phyloP scores from a whole-genome alignment of 108 stramenopile species.

The Skeletonema costatum region DNA sequence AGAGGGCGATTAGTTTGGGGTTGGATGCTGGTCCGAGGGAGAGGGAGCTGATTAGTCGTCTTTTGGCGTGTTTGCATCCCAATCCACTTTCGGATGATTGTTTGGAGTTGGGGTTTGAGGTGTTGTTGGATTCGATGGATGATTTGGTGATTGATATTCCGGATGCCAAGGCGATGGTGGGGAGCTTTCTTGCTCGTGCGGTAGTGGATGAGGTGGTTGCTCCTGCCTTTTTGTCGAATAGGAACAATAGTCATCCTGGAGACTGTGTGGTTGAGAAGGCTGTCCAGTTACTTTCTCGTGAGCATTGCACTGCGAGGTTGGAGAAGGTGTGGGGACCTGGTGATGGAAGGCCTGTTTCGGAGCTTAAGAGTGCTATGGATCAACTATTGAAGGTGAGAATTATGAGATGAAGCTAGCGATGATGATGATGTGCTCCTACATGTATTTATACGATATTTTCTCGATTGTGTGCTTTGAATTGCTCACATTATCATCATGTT shows the following conservation, averaged over 20 bases:
- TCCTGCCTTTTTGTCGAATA: slow-evolving; percentile 92
- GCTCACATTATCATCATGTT: background rate
- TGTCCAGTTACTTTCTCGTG: slow-evolving; percentile 77
- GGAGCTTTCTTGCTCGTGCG: slow-evolving; percentile 90
- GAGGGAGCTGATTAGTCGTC: slow-evolving; percentile 82
- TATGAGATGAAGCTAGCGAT: background rate
- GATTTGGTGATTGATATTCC: slow-evolving; percentile 91
- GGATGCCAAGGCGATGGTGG: slow-evolving; percentile 82
- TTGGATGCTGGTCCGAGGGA: slow-evolving; percentile 85
- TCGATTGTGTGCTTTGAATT: background rate
- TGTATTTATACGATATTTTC: background rate
- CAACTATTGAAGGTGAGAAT: slow-evolving; percentile 68
- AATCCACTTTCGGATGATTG: slow-evolving; percentile 69
- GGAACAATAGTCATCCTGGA: slow-evolving; percentile 80
- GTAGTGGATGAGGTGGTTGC: slow-evolving; percentile 96
- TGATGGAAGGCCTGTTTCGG: slow-evolving; percentile 92
- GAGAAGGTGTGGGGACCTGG: slow-evolving; percentile 97
- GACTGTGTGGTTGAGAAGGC: slow-evolving; percentile 90
- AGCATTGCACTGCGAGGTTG: slow-evolving; percentile 90
- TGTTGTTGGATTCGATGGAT: slow-evolving; percentile 83
- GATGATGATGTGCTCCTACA: background rate
- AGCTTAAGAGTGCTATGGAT: slow-evolving; percentile 94
- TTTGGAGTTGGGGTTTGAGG: slow-evolving; percentile 88
- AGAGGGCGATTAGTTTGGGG: slow-evolving; percentile 75
- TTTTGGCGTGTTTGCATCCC: slow-evolving; percentile 88